Evolutionary conservation across 768 basidiomycete genomes (phyloP).

Genomic region (Kwoniella heveanensis): DNA sequence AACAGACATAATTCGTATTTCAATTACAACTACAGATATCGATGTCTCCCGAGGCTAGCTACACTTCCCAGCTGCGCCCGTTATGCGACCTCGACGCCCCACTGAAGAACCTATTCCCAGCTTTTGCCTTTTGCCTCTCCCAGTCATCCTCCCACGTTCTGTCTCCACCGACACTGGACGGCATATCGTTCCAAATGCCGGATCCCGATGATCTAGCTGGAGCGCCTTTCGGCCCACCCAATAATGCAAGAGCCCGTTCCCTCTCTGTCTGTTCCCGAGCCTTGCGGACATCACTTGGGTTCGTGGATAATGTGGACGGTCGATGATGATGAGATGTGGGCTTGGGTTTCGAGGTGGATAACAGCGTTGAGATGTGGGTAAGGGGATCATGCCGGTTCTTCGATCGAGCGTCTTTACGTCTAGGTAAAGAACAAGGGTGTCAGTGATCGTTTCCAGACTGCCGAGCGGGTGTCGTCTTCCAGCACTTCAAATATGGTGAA

Average conservation of each 20-base stretch:
- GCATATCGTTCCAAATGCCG: conserved; percentile 44
- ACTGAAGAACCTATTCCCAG: conserved; percentile 38
- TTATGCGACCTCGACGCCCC: conserved; percentile 4
- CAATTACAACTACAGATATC: neutral
- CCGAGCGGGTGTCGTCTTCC: no score
- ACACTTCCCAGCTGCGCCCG: conserved; percentile 31
- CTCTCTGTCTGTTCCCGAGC: conserved; percentile 43
- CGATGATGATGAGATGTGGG: neutral
- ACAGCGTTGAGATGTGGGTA: conserved; percentile 42
- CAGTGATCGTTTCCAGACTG: no score
- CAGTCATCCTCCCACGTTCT: conserved; percentile 43
- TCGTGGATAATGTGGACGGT: conserved; percentile 7
- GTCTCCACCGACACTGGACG: conserved; percentile 27
- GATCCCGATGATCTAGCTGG: neutral
- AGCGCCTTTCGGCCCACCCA: conserved; percentile 35
- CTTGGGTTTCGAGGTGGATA: conserved; percentile 27
- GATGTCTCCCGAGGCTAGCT: no score
- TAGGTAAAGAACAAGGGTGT: no score
- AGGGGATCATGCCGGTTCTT: conserved; percentile 52
- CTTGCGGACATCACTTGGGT: conserved; percentile 31
- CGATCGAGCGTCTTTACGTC: conserved; percentile 48
- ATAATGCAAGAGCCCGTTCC: conserved; percentile 47
- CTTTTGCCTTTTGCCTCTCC: conserved; percentile 47
- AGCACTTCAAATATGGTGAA: neutral
- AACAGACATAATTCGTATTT: neutral